These are phyloP conservation scores for Stygiomarasmius scandens DNA, from an alignment of 1,284 basidiomycete species.

Conservation along the genomic window DNA sequence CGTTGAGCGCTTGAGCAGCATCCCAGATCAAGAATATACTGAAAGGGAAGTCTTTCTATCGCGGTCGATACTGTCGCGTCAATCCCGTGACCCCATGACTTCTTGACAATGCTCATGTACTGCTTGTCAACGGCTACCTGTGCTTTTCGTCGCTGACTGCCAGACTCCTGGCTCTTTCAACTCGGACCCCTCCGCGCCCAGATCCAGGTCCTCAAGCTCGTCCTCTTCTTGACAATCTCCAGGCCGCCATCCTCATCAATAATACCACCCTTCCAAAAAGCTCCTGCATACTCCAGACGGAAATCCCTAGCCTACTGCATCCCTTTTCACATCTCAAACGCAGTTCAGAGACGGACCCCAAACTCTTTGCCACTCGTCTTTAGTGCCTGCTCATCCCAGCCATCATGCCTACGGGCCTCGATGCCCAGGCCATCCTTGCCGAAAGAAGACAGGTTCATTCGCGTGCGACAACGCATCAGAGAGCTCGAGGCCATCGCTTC, in stretches of 20 bases:
- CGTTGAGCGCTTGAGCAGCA: too few species aligned
- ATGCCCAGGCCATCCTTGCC: slow-evolving; percentile 87
- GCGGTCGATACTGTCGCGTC: too few species aligned
- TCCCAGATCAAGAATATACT: too few species aligned
- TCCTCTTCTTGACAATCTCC: slow-evolving; percentile 83
- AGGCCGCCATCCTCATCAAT: slow-evolving; percentile 74
- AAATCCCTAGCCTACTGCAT: slow-evolving; percentile 92
- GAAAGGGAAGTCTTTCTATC: too few species aligned
- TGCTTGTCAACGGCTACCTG: too few species aligned
- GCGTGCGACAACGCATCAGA: slow-evolving; percentile 86
- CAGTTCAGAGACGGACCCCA: slow-evolving; percentile 58
- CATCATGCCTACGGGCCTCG: slow-evolving; percentile 92
- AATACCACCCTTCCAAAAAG: slow-evolving; percentile 61
- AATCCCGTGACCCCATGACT: too few species aligned
- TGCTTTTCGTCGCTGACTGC: slow-evolving; percentile 8
- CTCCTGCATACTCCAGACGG: slow-evolving; percentile 62
- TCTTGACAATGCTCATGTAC: too few species aligned
- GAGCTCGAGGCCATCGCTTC: slow-evolving; percentile 88
- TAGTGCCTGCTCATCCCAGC: slow-evolving; percentile 87
- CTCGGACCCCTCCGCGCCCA: slow-evolving; percentile 83
- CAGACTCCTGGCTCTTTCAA: slow-evolving; percentile 81
- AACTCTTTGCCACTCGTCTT: slow-evolving; percentile 68
- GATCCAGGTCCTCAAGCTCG: slow-evolving; percentile 87
- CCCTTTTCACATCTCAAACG: slow-evolving; percentile 81
- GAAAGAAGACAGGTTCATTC: slow-evolving; percentile 91